Evolutionary conservation across 2,329 filamentous ascomycete species (phyloP).

Genomic region (Aspergillus sp.): DNA sequence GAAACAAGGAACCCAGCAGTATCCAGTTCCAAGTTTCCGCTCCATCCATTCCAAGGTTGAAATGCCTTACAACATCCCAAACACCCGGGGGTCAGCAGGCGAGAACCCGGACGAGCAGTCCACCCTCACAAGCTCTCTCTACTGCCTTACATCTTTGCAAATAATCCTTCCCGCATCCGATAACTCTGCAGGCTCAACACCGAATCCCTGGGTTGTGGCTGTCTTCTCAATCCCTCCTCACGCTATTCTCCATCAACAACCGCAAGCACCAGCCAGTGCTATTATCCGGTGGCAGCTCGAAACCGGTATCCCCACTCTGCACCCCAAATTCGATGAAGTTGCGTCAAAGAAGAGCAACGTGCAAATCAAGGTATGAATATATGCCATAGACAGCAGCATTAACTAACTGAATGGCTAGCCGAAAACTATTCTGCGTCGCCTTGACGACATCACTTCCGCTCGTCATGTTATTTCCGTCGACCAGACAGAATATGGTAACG

Average conservation of each 20-base stretch:
- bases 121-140: constrained; percentile 39
- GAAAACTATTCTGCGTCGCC: constrained; percentile 58
- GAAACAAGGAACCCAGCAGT: constrained; percentile 29
- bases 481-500: constrained; percentile 67
- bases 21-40: constrained; percentile 39
- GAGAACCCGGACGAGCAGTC: constrained; percentile 25
- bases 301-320: constrained; percentile 65
- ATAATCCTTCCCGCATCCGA: constrained; percentile 68
- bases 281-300: constrained; percentile 80
- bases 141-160: constrained; percentile 71
- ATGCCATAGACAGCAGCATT: neutral
- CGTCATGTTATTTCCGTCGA: constrained; percentile 71
- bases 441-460: constrained; percentile 67
- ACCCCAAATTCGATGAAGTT: constrained; percentile 76
- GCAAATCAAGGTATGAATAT: constrained; percentile 33
- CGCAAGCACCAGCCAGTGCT: constrained; percentile 68
- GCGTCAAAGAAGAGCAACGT: constrained; percentile 62
- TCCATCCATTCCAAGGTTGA: constrained; percentile 40
- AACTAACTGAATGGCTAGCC: constrained; percentile 32
- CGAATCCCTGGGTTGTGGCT: constrained; percentile 66
- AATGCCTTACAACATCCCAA: constrained; percentile 32
- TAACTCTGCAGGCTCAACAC: constrained; percentile 53
- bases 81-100: constrained; percentile 21
- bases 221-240: constrained; percentile 65
- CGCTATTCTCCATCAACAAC: constrained; percentile 55